phyloP scores from a whole-genome alignment of 805 yeast species.

The Isabelozyma rhagii region DNA sequence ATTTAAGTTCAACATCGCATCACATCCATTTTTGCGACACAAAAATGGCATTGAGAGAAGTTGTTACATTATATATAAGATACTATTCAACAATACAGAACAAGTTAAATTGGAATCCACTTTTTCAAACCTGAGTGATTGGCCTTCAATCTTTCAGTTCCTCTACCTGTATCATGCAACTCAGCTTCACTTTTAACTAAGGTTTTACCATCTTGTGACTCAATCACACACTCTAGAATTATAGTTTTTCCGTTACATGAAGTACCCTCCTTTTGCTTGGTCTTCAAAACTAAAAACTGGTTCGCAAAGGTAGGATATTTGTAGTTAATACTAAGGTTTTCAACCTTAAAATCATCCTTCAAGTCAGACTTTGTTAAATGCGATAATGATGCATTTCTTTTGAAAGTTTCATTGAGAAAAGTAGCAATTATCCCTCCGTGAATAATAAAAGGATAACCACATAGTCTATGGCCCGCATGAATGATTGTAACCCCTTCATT shows the following conservation, averaged over 20 bases:
- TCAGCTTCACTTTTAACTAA: constrained; percentile 58
- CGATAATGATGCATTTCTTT: constrained; percentile 48
- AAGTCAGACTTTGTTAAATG: constrained; percentile 24
- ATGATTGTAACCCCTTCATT: constrained; percentile 64
- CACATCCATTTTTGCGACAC: neutral
- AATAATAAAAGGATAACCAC: constrained; percentile 83
- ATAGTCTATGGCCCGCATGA: constrained; percentile 72
- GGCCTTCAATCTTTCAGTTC: constrained; percentile 7
- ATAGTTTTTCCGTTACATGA: constrained; percentile 30
- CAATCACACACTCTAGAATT: constrained; percentile 50
- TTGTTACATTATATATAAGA: neutral
- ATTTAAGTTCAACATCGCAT: neutral
- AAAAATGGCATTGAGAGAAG: neutral
- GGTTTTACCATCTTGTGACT: constrained; percentile 48
- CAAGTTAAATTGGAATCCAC: constrained; percentile 1
- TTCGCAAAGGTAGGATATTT: constrained; percentile 74
- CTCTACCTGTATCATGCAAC: constrained; percentile 38
- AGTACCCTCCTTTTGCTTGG: constrained; percentile 30
- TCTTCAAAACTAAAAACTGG: constrained; percentile 66
- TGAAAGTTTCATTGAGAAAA: constrained; percentile 71
- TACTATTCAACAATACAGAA: too few relatives aligned
- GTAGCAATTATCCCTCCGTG: constrained; percentile 91
- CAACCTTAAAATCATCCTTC: constrained; percentile 49
- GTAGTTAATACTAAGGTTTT: constrained; percentile 50
- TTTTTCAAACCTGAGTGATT: neutral